Conservation (phyloP, 2,329 filamentous ascomycete genomes). For the Penicillium sp. region DNA sequence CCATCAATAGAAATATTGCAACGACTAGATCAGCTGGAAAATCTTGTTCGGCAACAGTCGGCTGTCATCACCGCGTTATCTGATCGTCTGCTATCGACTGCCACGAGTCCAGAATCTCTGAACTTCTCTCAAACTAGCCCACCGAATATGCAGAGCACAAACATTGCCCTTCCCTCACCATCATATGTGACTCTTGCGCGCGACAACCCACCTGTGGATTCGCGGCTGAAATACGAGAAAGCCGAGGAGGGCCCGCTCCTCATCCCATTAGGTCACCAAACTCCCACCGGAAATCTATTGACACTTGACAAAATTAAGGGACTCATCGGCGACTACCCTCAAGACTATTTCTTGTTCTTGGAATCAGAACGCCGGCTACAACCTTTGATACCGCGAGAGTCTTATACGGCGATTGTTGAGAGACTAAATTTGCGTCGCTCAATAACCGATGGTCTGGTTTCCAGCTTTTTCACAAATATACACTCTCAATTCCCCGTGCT, state of each 20-base stretch:
- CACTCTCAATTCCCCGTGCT: conserved; percentile 17
- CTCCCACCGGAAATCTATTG: conserved; percentile 15
- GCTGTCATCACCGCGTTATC: conserved; percentile 13
- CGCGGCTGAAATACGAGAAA: conserved; percentile 1
- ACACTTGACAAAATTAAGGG: conserved; percentile 13
- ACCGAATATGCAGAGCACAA: background rate
- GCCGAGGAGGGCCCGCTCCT: conserved; percentile 9
- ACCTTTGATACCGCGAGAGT: background rate
- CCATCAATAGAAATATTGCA: conserved; percentile 13
- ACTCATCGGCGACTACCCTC: conserved; percentile 17
- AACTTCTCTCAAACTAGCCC: background rate
- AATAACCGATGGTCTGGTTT: conserved; percentile 8
- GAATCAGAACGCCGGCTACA: conserved; percentile 13
- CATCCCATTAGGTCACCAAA: conserved; percentile 14
- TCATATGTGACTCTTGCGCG: background rate
- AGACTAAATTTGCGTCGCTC: background rate
- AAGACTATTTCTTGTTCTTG: conserved; percentile 17
- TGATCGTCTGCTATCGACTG: conserved; percentile 4
- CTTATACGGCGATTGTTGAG: background rate
- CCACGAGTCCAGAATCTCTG: background rate
- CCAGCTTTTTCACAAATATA: conserved; percentile 12
- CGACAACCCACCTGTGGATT: background rate
- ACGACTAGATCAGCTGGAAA: conserved; percentile 17
- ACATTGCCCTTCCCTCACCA: background rate
- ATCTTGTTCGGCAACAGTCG: conserved; percentile 17